These are phyloP conservation scores for Lactarius evosmus DNA, from an alignment of 768 basidiomycete genomes.

Conservation along the genomic window DNA sequence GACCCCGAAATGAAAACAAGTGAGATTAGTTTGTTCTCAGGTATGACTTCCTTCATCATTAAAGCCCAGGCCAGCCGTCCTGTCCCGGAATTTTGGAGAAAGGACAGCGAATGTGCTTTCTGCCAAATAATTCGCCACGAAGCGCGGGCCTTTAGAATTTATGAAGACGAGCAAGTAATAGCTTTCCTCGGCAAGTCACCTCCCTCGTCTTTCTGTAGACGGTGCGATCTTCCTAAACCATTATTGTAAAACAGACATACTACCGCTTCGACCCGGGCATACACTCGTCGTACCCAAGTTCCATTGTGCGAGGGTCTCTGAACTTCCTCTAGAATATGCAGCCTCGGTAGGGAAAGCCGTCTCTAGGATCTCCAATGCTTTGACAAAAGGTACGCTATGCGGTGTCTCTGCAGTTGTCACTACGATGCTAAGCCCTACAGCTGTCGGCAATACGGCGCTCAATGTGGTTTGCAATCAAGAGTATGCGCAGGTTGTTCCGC, in stretches of 20 bases:
- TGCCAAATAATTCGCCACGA: conserved; percentile 60
- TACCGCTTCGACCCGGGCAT: conserved; percentile 65
- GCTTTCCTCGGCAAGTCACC: conserved; percentile 55
- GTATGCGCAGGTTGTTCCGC: conserved; percentile 77
- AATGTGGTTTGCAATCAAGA: conserved; percentile 81
- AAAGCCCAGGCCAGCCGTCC: conserved; percentile 52
- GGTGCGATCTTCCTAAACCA: background rate
- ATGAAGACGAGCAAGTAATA: conserved; percentile 60
- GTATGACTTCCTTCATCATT: conserved; percentile 75
- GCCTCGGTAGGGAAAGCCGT: conserved; percentile 57
- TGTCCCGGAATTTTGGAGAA: conserved; percentile 47
- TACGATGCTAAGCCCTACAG: conserved; percentile 35
- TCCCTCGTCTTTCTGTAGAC: background rate
- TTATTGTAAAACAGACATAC: conserved; percentile 51
- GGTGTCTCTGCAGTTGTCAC: background rate
- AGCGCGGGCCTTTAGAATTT: conserved; percentile 47
- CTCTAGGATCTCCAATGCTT: conserved; percentile 57
- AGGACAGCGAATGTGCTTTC: conserved; percentile 53
- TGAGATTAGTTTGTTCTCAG: background rate
- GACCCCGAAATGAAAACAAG: background rate
- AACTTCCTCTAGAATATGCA: conserved; percentile 58
- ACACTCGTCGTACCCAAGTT: conserved; percentile 67
- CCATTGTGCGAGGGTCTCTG: conserved; percentile 60
- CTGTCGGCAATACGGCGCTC: conserved; percentile 59
- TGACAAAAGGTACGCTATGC: conserved; percentile 52